Conservation (phyloP, 179 eudicot genomes). For the Beta lomatogona region DNA sequence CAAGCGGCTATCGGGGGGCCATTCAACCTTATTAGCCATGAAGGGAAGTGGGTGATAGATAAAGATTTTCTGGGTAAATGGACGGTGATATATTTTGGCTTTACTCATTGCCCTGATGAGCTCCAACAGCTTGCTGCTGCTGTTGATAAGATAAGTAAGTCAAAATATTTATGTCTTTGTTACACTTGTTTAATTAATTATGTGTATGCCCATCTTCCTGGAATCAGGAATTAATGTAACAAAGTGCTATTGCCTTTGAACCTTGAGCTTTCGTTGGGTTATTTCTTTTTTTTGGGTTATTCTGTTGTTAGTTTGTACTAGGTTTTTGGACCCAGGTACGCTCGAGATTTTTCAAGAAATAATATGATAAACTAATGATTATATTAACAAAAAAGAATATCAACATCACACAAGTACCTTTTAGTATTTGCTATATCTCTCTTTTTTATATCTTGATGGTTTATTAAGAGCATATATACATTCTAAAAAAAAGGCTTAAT, state of each 20-base stretch:
- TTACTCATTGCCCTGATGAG: conserved; percentile 98
- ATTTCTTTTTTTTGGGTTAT: background rate
- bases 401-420: too few species aligned
- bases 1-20: conserved; percentile 97
- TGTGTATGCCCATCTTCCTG: background rate
- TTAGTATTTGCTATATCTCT: too few species aligned
- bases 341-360: too few species aligned
- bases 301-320: background rate
- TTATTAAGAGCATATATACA: too few species aligned
- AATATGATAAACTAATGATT: too few species aligned
- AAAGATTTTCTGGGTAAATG: conserved; percentile 83
- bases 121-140: conserved; percentile 87
- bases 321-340: too few species aligned
- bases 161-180: background rate
- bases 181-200: background rate
- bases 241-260: background rate
- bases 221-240: background rate
- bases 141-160: conserved; percentile 89
- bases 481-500: too few species aligned
- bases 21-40: conserved; percentile 74
- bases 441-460: too few species aligned
- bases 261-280: background rate
- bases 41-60: conserved; percentile 77
- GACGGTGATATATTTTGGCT: conserved; percentile 88
- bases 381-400: too few species aligned